Evolutionary conservation across 2,329 filamentous ascomycete species (phyloP).

Genomic region (Thielaviopsis ethacetica): DNA sequence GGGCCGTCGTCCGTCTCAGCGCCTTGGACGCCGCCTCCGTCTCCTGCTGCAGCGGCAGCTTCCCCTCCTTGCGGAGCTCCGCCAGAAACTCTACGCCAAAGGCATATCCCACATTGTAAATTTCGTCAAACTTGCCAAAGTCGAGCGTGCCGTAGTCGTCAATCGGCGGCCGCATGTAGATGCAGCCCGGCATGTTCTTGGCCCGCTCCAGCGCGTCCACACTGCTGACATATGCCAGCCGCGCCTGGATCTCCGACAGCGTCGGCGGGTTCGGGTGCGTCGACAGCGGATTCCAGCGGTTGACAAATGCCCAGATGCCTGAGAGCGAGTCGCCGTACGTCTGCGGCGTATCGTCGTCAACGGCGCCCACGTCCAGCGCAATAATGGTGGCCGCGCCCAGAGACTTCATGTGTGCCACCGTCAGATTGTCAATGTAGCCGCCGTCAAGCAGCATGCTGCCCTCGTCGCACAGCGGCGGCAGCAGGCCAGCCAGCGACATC

Average conservation of each 20-base stretch:
- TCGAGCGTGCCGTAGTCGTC: conserved; percentile 88
- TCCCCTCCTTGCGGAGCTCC: conserved; percentile 60
- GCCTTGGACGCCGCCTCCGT: conserved; percentile 50
- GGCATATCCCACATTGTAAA: conserved; percentile 74
- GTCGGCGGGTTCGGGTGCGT: conserved; percentile 81
- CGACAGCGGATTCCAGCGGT: conserved; percentile 95
- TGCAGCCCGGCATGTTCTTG: conserved; percentile 76
- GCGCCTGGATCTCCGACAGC: conserved; percentile 84
- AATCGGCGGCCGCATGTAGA: conserved; percentile 93
- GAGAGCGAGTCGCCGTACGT: conserved; percentile 86
- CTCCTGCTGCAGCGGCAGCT: conserved; percentile 53
- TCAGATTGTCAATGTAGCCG: conserved; percentile 93
- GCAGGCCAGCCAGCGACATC: conserved; percentile 84
- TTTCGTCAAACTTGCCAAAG: conserved; percentile 95
- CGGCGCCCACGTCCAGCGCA: conserved; percentile 80
- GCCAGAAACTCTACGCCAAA: conserved; percentile 71
- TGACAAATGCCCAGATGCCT: conserved; percentile 85
- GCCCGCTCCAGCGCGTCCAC: conserved; percentile 89
- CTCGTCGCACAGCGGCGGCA: conserved; percentile 91
- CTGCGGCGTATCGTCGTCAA: conserved; percentile 87
- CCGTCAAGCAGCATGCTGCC: conserved; percentile 93
- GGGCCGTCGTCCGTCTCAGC: conserved; percentile 62
- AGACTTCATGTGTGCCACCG: conserved; percentile 91
- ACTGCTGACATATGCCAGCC: conserved; percentile 85
- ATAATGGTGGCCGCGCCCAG: conserved; percentile 90